phyloP scores from a whole-genome alignment of 2,329 filamentous ascomycete genomes.

The Cryphonectria nitschkei region DNA sequence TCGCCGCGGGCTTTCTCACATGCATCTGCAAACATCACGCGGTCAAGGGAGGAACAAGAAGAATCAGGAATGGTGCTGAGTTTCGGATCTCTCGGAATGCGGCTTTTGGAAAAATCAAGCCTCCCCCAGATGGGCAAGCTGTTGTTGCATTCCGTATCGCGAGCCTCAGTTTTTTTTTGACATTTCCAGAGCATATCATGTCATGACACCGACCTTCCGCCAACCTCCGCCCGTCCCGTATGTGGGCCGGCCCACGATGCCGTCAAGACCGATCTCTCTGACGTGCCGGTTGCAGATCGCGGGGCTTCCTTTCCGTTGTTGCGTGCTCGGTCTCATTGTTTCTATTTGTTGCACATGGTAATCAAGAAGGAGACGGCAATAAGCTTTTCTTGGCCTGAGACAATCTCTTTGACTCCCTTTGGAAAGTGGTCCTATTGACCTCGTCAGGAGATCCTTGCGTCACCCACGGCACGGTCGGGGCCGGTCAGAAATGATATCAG shows the following conservation, averaged over 20 bases:
- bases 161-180: background rate
- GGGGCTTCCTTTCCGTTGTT: background rate
- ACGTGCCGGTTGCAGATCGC: conserved; percentile 2
- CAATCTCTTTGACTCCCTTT: background rate
- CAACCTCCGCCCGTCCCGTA: background rate
- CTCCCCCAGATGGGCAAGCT: background rate
- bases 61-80: background rate
- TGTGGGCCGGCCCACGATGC: conserved; percentile 7
- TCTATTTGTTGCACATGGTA: background rate
- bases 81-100: background rate
- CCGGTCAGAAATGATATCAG: conserved; percentile 7
- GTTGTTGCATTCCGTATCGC: conserved; percentile 3
- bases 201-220: background rate
- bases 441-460: background rate
- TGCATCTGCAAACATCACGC: conserved; percentile 3
- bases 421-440: background rate
- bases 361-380: background rate
- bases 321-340: background rate
- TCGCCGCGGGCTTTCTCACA: background rate
- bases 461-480: background rate
- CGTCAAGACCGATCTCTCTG: conserved; percentile 1
- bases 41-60: background rate
- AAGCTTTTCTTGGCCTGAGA: background rate
- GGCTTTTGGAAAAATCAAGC: background rate
- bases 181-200: background rate